Conservation (phyloP, 2,329 filamentous ascomycete species). For the Emericellopsis atlantica region DNA sequence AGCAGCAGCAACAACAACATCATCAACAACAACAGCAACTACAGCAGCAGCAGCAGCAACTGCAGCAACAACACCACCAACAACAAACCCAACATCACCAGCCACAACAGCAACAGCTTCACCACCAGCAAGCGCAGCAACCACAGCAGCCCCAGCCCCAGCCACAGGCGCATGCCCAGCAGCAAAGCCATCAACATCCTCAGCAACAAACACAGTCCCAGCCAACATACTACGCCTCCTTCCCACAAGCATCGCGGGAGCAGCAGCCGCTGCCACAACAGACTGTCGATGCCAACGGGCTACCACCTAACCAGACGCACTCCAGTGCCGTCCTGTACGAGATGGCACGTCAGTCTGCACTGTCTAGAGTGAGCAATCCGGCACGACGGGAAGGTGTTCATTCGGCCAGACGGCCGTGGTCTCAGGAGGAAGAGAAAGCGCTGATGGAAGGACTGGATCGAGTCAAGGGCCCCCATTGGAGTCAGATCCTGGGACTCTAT, state of each 20-base stretch:
- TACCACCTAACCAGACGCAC: slow-evolving; percentile 44
- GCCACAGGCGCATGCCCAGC: neutral
- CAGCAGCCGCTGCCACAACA: slow-evolving; percentile 12
- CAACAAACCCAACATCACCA: slow-evolving; percentile 11
- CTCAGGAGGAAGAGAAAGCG: slow-evolving; percentile 78
- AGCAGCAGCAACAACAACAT: neutral
- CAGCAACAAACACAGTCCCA: slow-evolving; percentile 14
- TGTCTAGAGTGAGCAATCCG: slow-evolving; percentile 42
- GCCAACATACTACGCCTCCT: slow-evolving; percentile 18
- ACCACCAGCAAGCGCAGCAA: no score
- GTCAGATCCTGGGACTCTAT: slow-evolving; percentile 76
- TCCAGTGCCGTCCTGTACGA: slow-evolving; percentile 45
- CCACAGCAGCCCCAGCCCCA: no score
- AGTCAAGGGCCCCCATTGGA: slow-evolving; percentile 88
- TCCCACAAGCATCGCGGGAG: slow-evolving; percentile 21
- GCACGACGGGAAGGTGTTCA: slow-evolving; percentile 43
- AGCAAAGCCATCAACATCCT: slow-evolving; percentile 16
- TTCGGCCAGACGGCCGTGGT: slow-evolving; percentile 68
- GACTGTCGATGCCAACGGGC: slow-evolving; percentile 18
- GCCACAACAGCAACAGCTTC: slow-evolving; percentile 13
- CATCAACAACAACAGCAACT: no score
- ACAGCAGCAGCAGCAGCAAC: no score
- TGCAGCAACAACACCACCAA: neutral
- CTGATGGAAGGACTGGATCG: slow-evolving; percentile 79
- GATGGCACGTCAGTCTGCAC: slow-evolving; percentile 43